Percentiles rank a stretch among this genome's conserved stretches.
Conservation (phyloP, 2,329 filamentous ascomycete genomes). For the Penicillium sclerotigenum region DNA sequence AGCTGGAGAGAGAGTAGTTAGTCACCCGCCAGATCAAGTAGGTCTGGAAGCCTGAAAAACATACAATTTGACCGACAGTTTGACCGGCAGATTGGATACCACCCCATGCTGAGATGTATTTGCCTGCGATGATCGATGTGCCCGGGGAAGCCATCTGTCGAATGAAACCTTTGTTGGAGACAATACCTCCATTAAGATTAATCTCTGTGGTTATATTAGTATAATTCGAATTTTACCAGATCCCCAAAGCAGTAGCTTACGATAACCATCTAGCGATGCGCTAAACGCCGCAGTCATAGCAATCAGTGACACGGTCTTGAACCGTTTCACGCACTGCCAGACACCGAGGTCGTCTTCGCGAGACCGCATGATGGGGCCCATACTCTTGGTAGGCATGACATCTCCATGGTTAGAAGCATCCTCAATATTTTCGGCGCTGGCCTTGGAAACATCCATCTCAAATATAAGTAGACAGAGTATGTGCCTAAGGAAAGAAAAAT, state of each 20-base stretch:
- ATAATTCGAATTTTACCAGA: neutral
- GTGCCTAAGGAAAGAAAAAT: neutral
- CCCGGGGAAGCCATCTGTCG: constrained; percentile 32
- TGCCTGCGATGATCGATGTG: constrained; percentile 34
- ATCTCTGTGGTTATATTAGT: constrained; percentile 17
- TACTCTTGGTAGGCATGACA: neutral
- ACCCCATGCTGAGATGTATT: constrained; percentile 42
- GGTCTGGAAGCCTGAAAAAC: neutral
- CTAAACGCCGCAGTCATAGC: constrained; percentile 45
- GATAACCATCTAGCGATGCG: constrained; percentile 45
- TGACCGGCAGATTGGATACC: constrained; percentile 42
- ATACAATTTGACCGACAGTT: constrained; percentile 40
- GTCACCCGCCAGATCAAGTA: neutral
- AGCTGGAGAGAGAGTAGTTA: constrained; percentile 14
- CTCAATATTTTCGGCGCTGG: constrained; percentile 2
- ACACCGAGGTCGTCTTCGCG: constrained; percentile 39
- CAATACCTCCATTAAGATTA: constrained; percentile 40
- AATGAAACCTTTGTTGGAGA: constrained; percentile 45
- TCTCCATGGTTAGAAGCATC: neutral
- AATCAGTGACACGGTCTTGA: constrained; percentile 36
- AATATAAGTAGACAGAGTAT: no score
- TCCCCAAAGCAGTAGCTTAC: constrained; percentile 17
- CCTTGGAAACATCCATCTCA: constrained; percentile 1
- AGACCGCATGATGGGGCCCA: constrained; percentile 34
- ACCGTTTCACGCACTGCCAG: constrained; percentile 38